Evolutionary conservation across 768 basidiomycete species (phyloP).

Genomic region (Artomyces pyxidatus): DNA sequence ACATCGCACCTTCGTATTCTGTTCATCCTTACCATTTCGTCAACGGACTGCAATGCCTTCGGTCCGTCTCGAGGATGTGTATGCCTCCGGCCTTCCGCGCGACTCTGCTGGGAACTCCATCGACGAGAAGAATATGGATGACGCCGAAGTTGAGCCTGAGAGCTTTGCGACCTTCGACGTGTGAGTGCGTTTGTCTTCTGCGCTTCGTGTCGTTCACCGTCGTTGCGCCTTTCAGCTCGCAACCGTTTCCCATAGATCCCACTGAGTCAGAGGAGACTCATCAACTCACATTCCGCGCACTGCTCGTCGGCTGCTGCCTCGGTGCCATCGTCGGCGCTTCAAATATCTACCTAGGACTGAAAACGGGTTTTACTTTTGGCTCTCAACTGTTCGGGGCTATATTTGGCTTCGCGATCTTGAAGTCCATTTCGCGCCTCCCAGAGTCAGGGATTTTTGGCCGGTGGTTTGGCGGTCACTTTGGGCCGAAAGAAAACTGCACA

Average conservation of each 20-base stretch:
- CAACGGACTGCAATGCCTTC: too few species aligned
- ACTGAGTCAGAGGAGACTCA: background rate
- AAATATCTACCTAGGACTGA: constrained; percentile 60
- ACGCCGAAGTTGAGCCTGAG: background rate
- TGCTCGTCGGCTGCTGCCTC: constrained; percentile 42
- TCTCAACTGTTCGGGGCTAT: constrained; percentile 39
- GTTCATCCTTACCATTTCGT: too few species aligned
- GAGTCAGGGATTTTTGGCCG: constrained; percentile 36
- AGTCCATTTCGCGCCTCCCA: constrained; percentile 43
- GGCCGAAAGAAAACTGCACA: constrained; percentile 61
- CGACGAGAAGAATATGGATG: background rate
- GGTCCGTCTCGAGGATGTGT: constrained; percentile 11
- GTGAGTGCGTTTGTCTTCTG: background rate
- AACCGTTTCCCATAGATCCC: constrained; percentile 3
- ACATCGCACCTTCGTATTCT: too few species aligned
- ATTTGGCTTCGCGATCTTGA: constrained; percentile 54
- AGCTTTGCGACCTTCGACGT: background rate
- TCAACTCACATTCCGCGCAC: constrained; percentile 23
- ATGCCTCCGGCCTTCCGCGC: too few species aligned
- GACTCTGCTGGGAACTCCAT: too few species aligned
- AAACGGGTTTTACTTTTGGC: constrained; percentile 62
- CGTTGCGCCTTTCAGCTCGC: background rate
- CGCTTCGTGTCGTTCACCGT: background rate
- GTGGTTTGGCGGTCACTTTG: constrained; percentile 49
- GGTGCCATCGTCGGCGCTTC: constrained; percentile 52